Evolutionary conservation across 495 filamentous ascomycete species (phyloP), one percentile per base, ranked within the genome.

Genomic region (Pseudoneurospora amorphoporcata): DNA sequence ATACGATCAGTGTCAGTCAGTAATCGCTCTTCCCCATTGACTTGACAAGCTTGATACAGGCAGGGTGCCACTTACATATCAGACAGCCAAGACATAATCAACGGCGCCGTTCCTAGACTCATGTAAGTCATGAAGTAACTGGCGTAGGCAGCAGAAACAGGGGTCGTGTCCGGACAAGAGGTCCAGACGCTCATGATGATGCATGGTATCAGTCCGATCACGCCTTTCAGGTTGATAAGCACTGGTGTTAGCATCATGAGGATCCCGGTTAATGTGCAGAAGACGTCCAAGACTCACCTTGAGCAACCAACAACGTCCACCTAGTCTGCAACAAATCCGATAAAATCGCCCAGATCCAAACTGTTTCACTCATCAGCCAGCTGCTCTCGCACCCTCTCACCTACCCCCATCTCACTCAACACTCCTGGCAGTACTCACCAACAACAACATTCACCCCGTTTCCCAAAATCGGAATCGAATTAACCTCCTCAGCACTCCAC

Each of bases 121-220:
- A 83, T 32, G 43, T 82, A 83, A 0, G 79, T 80, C 71, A 83
- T 80, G 42, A 83, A 79, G 53, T 82, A 83, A 69, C 80, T 79
- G 35, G 80, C 74, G 41, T 83, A 83, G 6, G 80, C 82, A 3
- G 77, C 77, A 2, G 76, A 76, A 19, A 83, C 47, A 5, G 80
- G 71, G 3, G 79, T 80, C 16, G 75, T 73, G 6, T 72, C 71
- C 0, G 81, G 81, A 40, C 79, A 74, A 8, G 77, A 71, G 6
- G 82, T 83, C 82, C 82, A 82, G 16, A 80, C 47, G 10, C 75
- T 81, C 82, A 83, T 83, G 45, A 79, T 79, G 38, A 81, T 81
- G 70, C 77, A 74, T 8, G 82, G 82, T 9, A 83, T 72, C n/a
- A 83, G 73, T 16, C 80, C 80, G 45, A 83, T 81, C 16, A 79